Conservation (phyloP, 108 stramenopile species). For the Cyclostephanos tholiformis region DNA sequence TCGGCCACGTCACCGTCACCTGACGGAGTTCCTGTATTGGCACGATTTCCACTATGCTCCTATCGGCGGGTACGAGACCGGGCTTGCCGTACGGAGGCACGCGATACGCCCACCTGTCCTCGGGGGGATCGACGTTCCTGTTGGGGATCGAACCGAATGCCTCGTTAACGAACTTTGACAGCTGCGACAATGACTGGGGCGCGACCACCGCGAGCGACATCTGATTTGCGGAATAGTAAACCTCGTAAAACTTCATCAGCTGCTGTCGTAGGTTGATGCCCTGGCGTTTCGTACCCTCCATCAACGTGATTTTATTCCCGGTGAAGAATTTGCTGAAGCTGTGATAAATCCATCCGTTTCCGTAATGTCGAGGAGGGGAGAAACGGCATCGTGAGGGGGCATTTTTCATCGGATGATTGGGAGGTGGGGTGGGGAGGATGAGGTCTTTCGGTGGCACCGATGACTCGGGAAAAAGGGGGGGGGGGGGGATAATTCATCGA, state of each 20-base stretch:
- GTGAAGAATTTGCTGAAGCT: conserved; percentile 90
- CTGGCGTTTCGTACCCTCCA: conserved; percentile 69
- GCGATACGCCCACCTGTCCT: conserved; percentile 65
- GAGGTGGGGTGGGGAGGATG: no score
- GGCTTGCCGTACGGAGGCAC: conserved; percentile 58
- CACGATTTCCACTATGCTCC: conserved; percentile 69
- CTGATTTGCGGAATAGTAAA: conserved; percentile 91
- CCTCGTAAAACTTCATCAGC: conserved; percentile 87
- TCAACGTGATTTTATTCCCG: conserved; percentile 85
- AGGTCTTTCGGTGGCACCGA: no score
- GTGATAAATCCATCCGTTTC: not conserved
- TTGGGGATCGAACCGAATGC: conserved; percentile 82
- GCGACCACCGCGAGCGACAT: conserved; percentile 91
- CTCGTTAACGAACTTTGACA: conserved; percentile 73
- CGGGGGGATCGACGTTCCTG: conserved; percentile 57
- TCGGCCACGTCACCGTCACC: conserved; percentile 79
- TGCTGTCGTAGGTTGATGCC: conserved; percentile 81
- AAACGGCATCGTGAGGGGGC: not conserved
- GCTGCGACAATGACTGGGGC: conserved; percentile 67
- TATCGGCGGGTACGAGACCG: conserved; percentile 63
- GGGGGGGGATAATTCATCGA: not conserved
- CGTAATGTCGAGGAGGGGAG: not conserved
- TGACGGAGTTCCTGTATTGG: conserved; percentile 84
- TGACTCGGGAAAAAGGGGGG: no score
- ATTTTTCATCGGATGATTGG: no score